Percentiles rank a stretch among this genome's conserved stretches.
Conservation (phyloP, 2,329 filamentous ascomycete species). For the Hymenoscyphus fructigenus region DNA sequence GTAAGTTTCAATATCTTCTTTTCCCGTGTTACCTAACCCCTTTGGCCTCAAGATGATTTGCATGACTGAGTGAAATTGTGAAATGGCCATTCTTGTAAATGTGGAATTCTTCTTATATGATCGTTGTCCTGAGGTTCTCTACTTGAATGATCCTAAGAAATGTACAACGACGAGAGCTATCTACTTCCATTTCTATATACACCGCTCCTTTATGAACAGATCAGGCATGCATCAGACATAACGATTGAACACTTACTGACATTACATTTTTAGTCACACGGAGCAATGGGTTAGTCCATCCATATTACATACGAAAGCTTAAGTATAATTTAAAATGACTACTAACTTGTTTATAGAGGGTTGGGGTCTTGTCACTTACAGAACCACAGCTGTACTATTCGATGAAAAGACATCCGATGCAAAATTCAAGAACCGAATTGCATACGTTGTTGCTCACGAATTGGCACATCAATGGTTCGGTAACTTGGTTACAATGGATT, state of each 20-base stretch:
- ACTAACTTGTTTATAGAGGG: slow-evolving; percentile 48
- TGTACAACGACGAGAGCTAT: neutral
- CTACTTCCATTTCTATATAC: neutral
- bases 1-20: slow-evolving; percentile 43
- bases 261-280: slow-evolving; percentile 46
- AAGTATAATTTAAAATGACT: neutral
- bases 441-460: slow-evolving; percentile 98
- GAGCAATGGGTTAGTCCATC: slow-evolving; percentile 60
- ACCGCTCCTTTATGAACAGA: neutral
- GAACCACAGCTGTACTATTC: slow-evolving; percentile 93
- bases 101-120: too few relatives aligned
- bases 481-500: slow-evolving; percentile 94
- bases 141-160: too few relatives aligned
- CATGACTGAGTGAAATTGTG: too few relatives aligned
- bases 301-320: neutral
- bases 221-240: neutral
- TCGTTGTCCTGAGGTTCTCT: too few relatives aligned
- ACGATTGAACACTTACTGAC: neutral
- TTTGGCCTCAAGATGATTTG: too few relatives aligned
- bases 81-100: too few relatives aligned
- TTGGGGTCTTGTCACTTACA: slow-evolving; percentile 94
- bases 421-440: slow-evolving; percentile 87
- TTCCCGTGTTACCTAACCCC: neutral
- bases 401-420: slow-evolving; percentile 90
- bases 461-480: slow-evolving; percentile 96